Evolutionary conservation across 495 filamentous ascomycete genomes (phyloP), one percentile per base, ranked within the genome.

Genomic region (Eremomyces bilateralis): DNA sequence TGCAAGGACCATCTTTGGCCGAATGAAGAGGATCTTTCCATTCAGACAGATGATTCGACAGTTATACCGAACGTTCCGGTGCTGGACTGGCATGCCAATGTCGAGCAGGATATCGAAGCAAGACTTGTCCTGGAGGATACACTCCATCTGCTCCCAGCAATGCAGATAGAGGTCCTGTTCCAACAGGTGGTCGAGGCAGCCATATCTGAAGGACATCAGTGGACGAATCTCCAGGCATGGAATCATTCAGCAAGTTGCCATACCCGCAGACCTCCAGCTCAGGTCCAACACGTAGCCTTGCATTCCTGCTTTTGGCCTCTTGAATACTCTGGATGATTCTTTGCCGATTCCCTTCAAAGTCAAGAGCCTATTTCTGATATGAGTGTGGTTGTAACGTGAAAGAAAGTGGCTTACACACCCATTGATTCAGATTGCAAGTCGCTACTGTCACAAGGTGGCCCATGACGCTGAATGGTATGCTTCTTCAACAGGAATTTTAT

Each of bases 1-100:
- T 31, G 83, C 82, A 12, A 92, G 68, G 47, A 61, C 80, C 50
- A 85, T 62, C 53, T 92, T 93, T 0, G 82, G 83, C 13, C 82
- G 62, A 38, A 93, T 80, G 28, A 80, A 56, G 3, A 55, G 31
- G 16, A 56, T 49, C 20, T 49, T 85, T 11, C 33, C 34, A 29
- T 54, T 44, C 38, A 71, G 62, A 45, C 57, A 61, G 35, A 88
- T 69, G 15, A 79, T 61, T 2, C 82, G 62, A 43, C 71, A 76
- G 44, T 92, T 91, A 53, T 73, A 88, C 34, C 68, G 58, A 24
- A 67, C 52, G 39, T 76, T 77, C 17, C 72, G 54, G 51, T 85
- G 79, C 20, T 58, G 53, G 13, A 77, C 57, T 15, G 54, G 54
- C 37, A 54, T 48, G 15, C 53, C 51, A 32, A 57, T 44, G 33